Base-by-base conservation (phyloP, 371 early-diverging fungal genomes). In the Globomyces sp. region DNA sequence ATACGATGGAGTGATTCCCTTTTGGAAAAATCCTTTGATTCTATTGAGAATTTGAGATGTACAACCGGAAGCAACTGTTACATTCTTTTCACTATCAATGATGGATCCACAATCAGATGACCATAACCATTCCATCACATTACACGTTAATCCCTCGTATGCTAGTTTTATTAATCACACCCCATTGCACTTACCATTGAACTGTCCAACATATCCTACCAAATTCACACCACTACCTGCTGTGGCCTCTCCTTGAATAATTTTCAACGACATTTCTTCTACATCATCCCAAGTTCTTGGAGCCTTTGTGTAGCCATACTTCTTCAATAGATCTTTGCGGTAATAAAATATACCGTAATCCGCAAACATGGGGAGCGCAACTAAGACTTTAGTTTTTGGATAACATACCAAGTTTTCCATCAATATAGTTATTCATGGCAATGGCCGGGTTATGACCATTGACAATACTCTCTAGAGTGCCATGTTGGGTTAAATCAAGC, bases 281-380 rank as follows among this genome's bases (percentile, higher is more conserved):
- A 71, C 61, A 57, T 71, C 72, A 53, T 71, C 72, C 72, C 72
- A 71, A 11, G 72, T 71, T 43, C 51, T 37, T 5, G 68, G 68
- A 36, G 72, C 57, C 10, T 6, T 5, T 4, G 48, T 3, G 47
- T 39, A 40, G 67, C 65, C 65, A 53, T 69, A 69, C 51, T 69
- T 69, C 4, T 34, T 60, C 36, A 72, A 68, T 43, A 72, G 40
- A 51, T 72, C 72, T n/a, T 47, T 58, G 42, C 72, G 65, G 43
- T 72, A 72, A 48, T 46, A 72, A 13, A 72, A 57, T 8, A 72
- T 11, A 37, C 72, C 72, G 40, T 69, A 72, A 42, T 72, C 68
- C 9, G 70, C 62, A 11, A 36, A 66, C 39, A 34, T 66, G 11
- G 69, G 72, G 13, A 72, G 2, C 9, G 70, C 70, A 55, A 71